Evolutionary conservation across 495 filamentous ascomycete genomes (phyloP).

Genomic region (Podospora bellae-mahoneyi): DNA sequence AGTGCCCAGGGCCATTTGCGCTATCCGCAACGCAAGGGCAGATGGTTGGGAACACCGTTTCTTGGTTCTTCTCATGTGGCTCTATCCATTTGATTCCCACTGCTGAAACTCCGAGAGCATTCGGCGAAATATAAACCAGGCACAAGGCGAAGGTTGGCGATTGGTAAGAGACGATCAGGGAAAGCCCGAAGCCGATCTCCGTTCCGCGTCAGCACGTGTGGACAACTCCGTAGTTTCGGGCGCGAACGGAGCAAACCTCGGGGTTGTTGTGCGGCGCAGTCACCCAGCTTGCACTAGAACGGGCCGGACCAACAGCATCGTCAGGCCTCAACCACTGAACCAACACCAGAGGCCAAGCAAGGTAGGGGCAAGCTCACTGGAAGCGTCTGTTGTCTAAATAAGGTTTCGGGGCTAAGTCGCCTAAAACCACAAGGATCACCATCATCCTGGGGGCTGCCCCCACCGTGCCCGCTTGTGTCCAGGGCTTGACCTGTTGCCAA

Average conservation of each 20-base stretch:
- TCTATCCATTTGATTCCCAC: neutral
- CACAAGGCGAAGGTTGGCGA: neutral
- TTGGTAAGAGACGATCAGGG: neutral
- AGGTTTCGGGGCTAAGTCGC: slow-evolving; percentile 24
- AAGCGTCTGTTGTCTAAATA: slow-evolving; percentile 24
- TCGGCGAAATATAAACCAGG: neutral
- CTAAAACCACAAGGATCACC: slow-evolving; percentile 3
- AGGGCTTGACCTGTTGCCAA: neutral
- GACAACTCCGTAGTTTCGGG: neutral
- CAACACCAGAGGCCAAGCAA: neutral
- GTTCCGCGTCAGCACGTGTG: neutral
- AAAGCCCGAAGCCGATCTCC: slow-evolving; percentile 7
- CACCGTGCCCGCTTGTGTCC: neutral
- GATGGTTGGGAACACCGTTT: neutral
- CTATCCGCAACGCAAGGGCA: neutral
- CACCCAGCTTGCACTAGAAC: neutral
- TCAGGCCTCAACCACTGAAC: neutral
- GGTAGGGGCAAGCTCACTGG: neutral
- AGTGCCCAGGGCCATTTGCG: neutral
- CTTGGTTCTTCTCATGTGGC: neutral
- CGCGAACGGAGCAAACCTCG: neutral
- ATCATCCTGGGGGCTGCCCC: neutral
- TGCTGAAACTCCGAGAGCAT: neutral
- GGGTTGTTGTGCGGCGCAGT: slow-evolving; percentile 2
- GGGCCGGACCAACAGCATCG: neutral